phyloP scores from a whole-genome alignment of 2,329 filamentous ascomycete species.

The Fusarium mundagurra region DNA sequence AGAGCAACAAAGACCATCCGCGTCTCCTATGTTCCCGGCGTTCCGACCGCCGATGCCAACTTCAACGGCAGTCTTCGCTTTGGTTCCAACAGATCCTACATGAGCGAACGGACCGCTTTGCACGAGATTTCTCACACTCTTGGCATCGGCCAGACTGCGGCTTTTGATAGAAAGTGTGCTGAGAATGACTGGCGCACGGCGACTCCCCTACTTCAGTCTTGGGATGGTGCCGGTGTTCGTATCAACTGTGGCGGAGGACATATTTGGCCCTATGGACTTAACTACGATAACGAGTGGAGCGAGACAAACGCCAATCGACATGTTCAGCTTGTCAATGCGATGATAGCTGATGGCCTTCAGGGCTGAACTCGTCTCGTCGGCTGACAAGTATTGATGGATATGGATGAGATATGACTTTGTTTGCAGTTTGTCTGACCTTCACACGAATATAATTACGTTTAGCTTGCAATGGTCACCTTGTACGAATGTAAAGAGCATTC shows the following conservation, averaged over 20 bases:
- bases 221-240: conserved; percentile 50
- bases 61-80: conserved; percentile 59
- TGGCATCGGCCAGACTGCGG: conserved; percentile 56
- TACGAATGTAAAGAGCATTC: no score
- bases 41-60: conserved; percentile 57
- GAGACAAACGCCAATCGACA: conserved; percentile 57
- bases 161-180: conserved; percentile 52
- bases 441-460: not conserved
- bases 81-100: conserved; percentile 56
- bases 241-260: conserved; percentile 54
- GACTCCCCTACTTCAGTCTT: conserved; percentile 51
- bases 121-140: conserved; percentile 61
- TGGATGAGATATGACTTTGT: not conserved
- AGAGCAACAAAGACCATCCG: conserved; percentile 51
- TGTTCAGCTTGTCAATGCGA: conserved; percentile 55
- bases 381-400: not conserved
- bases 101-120: conserved; percentile 59
- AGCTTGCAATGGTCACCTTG: not conserved
- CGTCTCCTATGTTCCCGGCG: conserved; percentile 54
- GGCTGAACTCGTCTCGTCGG: not conserved
- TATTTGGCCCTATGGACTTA: conserved; percentile 55
- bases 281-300: conserved; percentile 57
- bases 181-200: conserved; percentile 55
- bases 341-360: conserved; percentile 53
- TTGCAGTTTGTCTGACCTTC: not conserved